A percentile compares a stretch with the other conserved stretches of the same genome.
These are phyloP conservation scores for Cicer arietinum DNA, from an alignment of 306 rosid species.

Conservation along the genomic window DNA sequence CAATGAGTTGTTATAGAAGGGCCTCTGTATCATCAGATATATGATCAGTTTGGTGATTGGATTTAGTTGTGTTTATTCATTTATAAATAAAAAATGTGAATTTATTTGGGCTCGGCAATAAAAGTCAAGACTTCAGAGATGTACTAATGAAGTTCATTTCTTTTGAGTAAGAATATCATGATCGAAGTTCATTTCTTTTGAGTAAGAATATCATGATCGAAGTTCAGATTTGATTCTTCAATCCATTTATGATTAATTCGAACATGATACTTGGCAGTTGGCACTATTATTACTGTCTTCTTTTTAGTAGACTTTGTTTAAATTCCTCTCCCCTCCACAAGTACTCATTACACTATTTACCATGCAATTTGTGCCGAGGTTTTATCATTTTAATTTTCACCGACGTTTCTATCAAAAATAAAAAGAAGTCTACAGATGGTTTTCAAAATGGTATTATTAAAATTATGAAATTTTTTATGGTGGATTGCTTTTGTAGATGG, in stretches of 20 bases:
- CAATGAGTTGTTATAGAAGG: slow-evolving; percentile 44
- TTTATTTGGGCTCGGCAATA: slow-evolving; percentile 40
- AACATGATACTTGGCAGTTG: not conserved
- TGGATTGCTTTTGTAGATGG: too few species aligned
- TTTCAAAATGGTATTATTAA: too few species aligned
- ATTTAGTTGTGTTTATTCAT: slow-evolving; percentile 43
- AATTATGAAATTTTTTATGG: rapidly evolving
- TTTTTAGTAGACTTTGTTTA: not conserved
- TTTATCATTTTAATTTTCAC: not conserved
- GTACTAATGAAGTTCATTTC: slow-evolving; percentile 10
- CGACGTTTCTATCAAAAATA: not conserved
- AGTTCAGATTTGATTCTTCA: not conserved
- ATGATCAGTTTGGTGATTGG: slow-evolving; percentile 39
- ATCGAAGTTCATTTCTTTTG: slow-evolving; percentile 3
- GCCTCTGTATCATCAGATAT: slow-evolving; percentile 39
- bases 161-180: not conserved
- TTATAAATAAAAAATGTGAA: slow-evolving; percentile 49
- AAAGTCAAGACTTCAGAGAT: slow-evolving; percentile 15
- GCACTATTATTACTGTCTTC: not conserved
- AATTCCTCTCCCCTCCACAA: not conserved
- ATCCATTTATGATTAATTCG: not conserved
- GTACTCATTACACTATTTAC: not conserved
- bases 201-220: not conserved
- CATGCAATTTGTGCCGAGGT: not conserved
- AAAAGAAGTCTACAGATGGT: too few species aligned